Conservation (phyloP, 2,329 filamentous ascomycete genomes). For the Talaromyces sp. region DNA sequence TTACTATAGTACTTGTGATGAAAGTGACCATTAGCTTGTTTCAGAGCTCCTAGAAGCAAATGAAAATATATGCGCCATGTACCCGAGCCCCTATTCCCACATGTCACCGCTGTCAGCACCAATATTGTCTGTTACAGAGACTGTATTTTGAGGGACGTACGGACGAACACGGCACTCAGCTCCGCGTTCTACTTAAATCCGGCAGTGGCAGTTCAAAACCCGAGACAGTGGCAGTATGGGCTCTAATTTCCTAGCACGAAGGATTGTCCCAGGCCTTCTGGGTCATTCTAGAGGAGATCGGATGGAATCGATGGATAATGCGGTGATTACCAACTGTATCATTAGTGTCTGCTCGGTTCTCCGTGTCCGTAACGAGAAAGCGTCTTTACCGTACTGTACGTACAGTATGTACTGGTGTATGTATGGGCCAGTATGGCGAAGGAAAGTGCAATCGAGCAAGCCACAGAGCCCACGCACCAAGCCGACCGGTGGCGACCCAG, state of each 20-base stretch:
- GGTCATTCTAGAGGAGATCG: not conserved
- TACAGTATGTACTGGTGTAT: not conserved
- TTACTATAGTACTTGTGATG: not conserved
- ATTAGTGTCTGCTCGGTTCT: not conserved
- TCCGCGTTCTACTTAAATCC: not conserved
- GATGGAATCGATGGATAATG: not conserved
- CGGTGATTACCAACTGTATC: not conserved
- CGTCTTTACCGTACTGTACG: not conserved
- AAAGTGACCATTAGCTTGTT: constrained; percentile 3
- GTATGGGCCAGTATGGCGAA: not conserved
- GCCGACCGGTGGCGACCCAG: constrained; percentile 1
- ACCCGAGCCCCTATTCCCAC: constrained; percentile 14
- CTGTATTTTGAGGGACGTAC: not conserved
- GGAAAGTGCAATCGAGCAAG: not conserved
- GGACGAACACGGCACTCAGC: not conserved
- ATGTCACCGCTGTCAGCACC: not conserved
- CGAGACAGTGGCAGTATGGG: not conserved
- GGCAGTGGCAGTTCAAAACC: not conserved
- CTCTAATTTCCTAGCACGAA: not conserved
- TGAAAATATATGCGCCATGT: not conserved
- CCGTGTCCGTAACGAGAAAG: not conserved
- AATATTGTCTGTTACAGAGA: not conserved
- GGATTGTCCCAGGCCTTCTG: constrained; percentile 1
- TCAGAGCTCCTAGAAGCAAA: not conserved
- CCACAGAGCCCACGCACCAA: constrained; percentile 3